phyloP scores from a whole-genome alignment of 2,329 filamentous ascomycete genomes.

The Colletotrichum sp. region DNA sequence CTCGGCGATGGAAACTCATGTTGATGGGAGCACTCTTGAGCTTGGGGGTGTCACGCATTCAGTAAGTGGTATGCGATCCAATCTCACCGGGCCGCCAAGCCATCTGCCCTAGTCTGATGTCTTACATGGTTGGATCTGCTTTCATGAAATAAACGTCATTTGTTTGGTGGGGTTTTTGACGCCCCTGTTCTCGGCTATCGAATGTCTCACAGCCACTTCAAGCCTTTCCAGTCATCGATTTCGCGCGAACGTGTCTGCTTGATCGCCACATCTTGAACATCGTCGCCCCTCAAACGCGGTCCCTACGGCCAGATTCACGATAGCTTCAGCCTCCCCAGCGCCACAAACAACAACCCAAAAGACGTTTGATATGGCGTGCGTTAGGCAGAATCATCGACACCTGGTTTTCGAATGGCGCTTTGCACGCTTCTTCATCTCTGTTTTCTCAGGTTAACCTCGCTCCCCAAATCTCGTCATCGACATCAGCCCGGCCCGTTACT shows the following conservation, averaged over 20 bases:
- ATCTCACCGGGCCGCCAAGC: slow-evolving; percentile 3
- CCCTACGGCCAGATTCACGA: not conserved
- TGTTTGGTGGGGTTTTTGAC: too few relatives aligned
- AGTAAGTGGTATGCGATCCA: not conserved
- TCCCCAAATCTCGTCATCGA: not conserved
- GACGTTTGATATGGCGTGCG: not conserved
- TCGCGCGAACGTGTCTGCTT: not conserved
- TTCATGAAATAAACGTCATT: not conserved
- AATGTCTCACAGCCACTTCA: not conserved
- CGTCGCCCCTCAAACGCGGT: not conserved
- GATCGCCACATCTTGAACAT: not conserved
- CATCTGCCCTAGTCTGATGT: not conserved
- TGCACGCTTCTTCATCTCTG: not conserved
- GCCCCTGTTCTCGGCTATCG: not conserved
- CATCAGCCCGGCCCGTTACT: not conserved
- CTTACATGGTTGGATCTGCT: not conserved
- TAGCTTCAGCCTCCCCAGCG: not conserved
- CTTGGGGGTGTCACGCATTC: not conserved
- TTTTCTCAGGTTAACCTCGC: not conserved
- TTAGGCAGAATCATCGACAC: not conserved
- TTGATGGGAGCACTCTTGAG: not conserved
- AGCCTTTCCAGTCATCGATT: not conserved
- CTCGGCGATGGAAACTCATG: not conserved
- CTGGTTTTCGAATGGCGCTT: not conserved
- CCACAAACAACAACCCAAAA: not conserved